Evolutionary conservation across 1,139 yeast genomes (phyloP), one percentile per base, ranked within the genome.

Genomic region (Pichia sorboxylosa): DNA sequence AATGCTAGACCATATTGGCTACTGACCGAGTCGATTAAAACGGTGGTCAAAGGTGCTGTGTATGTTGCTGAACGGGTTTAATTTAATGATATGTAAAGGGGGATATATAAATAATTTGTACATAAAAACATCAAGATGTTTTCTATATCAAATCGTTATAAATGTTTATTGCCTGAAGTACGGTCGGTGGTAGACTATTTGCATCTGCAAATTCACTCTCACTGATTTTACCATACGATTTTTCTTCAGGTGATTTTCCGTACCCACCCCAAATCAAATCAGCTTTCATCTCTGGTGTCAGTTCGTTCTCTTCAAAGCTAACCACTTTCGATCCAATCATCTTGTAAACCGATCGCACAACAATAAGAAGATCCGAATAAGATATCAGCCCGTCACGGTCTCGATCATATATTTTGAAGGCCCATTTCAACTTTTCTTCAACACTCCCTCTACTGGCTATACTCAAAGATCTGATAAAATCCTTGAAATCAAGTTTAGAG

Each of bases 241-340:
- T 73, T 51, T 82, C 81, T 41, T 76, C 83, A 68, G 84, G 68
- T 37, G 73, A 58, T 26, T 57, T 62, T 24, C 43, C 45, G 33
- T 44, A 49, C 1, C 45, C 47, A 10, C 27, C 17, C 59, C 92
- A 90, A 37, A 90, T 75, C 63, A 85, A 85, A 36, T 74, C 70
- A 3, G 85, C 85, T 39, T 97, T 68, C 45, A 74, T 63, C 47
- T 87, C 96, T 0, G 98, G 98, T 0, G 97, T 85, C 32, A 74
- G 72, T 48, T 87, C 97, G 51, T 85, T 95, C n/a, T 76, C 90
- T 6, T 87, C 85, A 34, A 87, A 64, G 41, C 78, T 75, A 40
- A 87, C 94, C n/a, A 46, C 41, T 94, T 87, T 87, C 2, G 87
- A 69, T 1, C 98, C 99, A 37, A 90, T 80, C 97, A 92, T 85